Evolutionary conservation across 2,329 filamentous ascomycete species (phyloP).

Genomic region (Fusarium torreyae): DNA sequence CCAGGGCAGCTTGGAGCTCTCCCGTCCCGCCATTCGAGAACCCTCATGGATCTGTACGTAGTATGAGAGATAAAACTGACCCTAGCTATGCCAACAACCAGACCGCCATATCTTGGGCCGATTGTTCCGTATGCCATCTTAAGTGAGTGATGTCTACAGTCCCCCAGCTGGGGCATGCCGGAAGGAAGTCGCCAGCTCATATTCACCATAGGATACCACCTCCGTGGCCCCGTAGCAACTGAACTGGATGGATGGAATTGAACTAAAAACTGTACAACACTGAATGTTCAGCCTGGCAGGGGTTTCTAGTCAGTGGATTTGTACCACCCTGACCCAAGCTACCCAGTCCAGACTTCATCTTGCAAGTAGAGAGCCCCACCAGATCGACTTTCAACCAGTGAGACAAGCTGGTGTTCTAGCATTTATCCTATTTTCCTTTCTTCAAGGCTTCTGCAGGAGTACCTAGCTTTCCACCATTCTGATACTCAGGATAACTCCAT

Average conservation of each 20-base stretch:
- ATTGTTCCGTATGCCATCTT: background rate
- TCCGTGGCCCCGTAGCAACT: background rate
- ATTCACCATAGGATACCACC: background rate
- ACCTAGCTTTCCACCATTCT: too few relatives aligned
- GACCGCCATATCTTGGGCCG: conserved; percentile 26
- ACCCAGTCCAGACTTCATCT: background rate
- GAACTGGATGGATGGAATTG: background rate
- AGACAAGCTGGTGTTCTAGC: too few relatives aligned
- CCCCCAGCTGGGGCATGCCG: too few relatives aligned
- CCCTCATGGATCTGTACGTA: background rate
- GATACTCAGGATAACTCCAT: too few relatives aligned
- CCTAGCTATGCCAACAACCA: conserved; percentile 1
- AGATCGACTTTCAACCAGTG: too few relatives aligned
- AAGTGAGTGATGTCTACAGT: background rate
- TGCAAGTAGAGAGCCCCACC: background rate
- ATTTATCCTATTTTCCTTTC: too few relatives aligned
- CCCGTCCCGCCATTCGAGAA: conserved; percentile 4
- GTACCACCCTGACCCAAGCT: conserved; percentile 15
- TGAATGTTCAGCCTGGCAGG: conserved; percentile 28
- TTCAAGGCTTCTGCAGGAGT: too few relatives aligned
- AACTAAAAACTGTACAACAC: background rate
- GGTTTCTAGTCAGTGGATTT: conserved; percentile 38
- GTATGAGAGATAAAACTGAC: conserved; percentile 18
- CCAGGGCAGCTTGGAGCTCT: conserved; percentile 4
- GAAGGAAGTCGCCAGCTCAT: background rate